phyloP scores from a whole-genome alignment of 1,139 yeast species.

The Saccharomyces hybrid region DNA sequence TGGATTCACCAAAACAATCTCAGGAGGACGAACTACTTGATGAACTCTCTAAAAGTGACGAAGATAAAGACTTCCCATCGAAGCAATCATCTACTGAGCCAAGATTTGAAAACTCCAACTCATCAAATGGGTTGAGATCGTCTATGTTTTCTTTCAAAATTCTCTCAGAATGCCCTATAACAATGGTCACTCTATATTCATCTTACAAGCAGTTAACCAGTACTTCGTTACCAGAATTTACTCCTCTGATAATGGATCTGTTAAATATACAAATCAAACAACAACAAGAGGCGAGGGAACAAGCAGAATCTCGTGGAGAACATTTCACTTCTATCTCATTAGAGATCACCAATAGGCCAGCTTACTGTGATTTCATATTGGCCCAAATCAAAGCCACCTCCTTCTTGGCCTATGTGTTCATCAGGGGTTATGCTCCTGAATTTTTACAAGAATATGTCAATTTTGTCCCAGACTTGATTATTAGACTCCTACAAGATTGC shows the following conservation, averaged over 20 bases:
- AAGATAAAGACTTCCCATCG: not conserved
- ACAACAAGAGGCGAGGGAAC: conserved; percentile 60
- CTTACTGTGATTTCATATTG: conserved; percentile 80
- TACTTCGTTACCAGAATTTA: conserved; percentile 63
- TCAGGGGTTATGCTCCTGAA: conserved; percentile 73
- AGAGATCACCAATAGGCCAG: conserved; percentile 66
- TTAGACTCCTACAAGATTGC: conserved; percentile 84
- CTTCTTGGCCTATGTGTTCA: conserved; percentile 83
- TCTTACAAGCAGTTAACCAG: conserved; percentile 74
- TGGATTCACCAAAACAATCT: conserved; percentile 2
- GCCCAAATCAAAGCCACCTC: conserved; percentile 98
- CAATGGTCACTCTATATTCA: conserved; percentile 85
- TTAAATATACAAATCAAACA: conserved; percentile 69
- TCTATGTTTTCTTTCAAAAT: conserved; percentile 83
- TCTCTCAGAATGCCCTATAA: conserved; percentile 93
- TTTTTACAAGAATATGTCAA: conserved; percentile 57
- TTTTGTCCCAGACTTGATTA: conserved; percentile 77
- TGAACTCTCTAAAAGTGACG: not conserved
- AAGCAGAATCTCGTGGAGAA: conserved; percentile 49
- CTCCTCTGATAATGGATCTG: conserved; percentile 75
- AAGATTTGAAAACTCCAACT: not conserved
- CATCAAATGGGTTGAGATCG: conserved; percentile 31
- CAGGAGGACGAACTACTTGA: conserved; percentile 1
- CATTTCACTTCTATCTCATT: conserved; percentile 51
- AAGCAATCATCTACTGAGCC: not conserved